Conservation (phyloP, 768 basidiomycete species). For the Gelatoporia subvermispora region DNA sequence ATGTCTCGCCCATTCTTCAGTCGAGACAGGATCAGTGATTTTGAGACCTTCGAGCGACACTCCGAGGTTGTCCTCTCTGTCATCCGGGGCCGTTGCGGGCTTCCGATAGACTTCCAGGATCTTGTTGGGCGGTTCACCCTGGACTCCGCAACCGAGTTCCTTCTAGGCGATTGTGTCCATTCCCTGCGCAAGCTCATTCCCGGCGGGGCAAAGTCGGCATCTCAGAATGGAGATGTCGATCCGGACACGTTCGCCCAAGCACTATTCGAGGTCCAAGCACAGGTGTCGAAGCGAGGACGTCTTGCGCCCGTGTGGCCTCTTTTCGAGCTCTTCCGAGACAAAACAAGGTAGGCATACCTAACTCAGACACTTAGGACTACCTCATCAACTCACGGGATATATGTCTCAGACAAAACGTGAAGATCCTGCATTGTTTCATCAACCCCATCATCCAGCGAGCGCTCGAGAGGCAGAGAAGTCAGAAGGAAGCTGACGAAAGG, state of each 20-base stretch:
- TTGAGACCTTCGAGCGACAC: constrained; percentile 56
- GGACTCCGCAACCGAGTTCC: constrained; percentile 15
- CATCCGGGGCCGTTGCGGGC: neutral
- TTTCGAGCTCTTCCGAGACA: constrained; percentile 37
- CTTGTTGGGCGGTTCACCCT: constrained; percentile 12
- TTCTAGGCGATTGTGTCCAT: constrained; percentile 41
- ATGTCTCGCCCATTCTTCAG: constrained; percentile 9
- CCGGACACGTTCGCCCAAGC: neutral
- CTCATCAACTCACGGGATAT: no score
- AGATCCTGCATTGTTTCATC: constrained; percentile 30
- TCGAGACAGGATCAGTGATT: constrained; percentile 55
- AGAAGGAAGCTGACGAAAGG: neutral
- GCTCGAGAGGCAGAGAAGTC: constrained; percentile 25
- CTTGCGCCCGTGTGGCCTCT: constrained; percentile 35
- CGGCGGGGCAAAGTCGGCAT: neutral
- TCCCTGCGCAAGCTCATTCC: constrained; percentile 25
- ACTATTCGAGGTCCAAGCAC: neutral
- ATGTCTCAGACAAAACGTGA: neutral
- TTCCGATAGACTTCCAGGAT: constrained; percentile 15
- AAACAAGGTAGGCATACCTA: constrained; percentile 13
- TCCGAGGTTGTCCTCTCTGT: constrained; percentile 26
- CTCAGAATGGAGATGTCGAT: neutral
- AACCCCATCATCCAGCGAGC: constrained; percentile 49
- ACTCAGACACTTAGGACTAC: neutral
- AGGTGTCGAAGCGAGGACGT: neutral